A percentile compares a stretch with the other conserved stretches of the same genome.
phyloP scores from a whole-genome alignment of 1,284 basidiomycete species.

The Meripilus lineatus region DNA sequence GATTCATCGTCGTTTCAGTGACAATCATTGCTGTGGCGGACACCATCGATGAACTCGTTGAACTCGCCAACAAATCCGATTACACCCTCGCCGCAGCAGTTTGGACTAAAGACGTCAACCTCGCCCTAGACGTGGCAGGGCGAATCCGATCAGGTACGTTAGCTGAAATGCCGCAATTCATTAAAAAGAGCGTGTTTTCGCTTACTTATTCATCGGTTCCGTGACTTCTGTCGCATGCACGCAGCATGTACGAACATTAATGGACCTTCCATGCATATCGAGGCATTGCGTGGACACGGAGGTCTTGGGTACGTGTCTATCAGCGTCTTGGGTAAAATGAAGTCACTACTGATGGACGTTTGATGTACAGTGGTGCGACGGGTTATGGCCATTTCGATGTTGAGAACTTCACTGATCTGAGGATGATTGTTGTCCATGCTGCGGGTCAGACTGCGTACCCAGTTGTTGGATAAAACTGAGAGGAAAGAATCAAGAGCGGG shows the following conservation, averaged over 20 bases:
- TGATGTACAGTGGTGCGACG: slow-evolving; percentile 36
- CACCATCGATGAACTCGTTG: slow-evolving; percentile 45
- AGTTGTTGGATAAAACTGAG: slow-evolving; percentile 4
- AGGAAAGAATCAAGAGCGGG: neutral
- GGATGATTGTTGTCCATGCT: slow-evolving; percentile 40
- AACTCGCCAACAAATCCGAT: slow-evolving; percentile 47
- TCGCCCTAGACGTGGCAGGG: slow-evolving; percentile 43
- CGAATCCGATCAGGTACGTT: slow-evolving; percentile 42
- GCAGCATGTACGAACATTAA: slow-evolving; percentile 40
- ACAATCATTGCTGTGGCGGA: slow-evolving; percentile 42
- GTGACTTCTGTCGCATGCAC: neutral
- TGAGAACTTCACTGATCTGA: slow-evolving; percentile 44
- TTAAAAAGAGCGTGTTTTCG: neutral
- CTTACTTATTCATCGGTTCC: neutral
- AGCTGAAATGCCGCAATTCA: too few relatives aligned
- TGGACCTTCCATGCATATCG: slow-evolving; percentile 26
- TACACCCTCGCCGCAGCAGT: slow-evolving; percentile 49
- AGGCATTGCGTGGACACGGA: slow-evolving; percentile 17
- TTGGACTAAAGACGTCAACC: slow-evolving; percentile 46
- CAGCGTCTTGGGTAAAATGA: neutral
- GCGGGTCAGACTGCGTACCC: slow-evolving; percentile 19
- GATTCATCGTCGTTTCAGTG: slow-evolving; percentile 43
- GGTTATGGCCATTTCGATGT: slow-evolving; percentile 52
- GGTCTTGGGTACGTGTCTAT: slow-evolving; percentile 27
- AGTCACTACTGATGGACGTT: neutral